Percentiles rank a stretch among this genome's conserved stretches.
Evolutionary conservation across 345 rosid genomes (phyloP).

Genomic region (Aegle marmelos): DNA sequence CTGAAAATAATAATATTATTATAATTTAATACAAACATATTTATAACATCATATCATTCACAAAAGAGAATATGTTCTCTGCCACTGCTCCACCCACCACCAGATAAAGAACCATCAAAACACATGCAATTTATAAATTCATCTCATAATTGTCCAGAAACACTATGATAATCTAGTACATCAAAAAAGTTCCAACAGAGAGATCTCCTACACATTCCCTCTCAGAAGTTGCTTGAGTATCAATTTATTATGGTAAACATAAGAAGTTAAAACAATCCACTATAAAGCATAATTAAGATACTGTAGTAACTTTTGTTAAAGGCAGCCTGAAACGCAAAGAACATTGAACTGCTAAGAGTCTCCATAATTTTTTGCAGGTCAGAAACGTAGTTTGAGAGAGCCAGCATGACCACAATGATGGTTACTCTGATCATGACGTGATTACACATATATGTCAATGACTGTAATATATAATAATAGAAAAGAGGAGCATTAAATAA

Average conservation of each 20-base stretch:
- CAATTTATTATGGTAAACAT: neutral
- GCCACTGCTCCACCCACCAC: neutral
- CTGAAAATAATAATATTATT: neutral
- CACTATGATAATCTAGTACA: neutral
- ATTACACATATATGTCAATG: neutral
- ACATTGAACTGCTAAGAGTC: neutral
- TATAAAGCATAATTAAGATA: neutral
- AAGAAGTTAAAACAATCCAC: neutral
- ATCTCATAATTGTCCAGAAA: neutral
- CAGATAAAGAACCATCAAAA: neutral
- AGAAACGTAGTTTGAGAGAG: neutral
- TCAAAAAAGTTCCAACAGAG: neutral
- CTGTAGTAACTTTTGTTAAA: neutral
- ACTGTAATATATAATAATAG: no score
- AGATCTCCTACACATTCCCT: neutral
- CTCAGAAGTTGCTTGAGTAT: neutral
- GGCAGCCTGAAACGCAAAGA: neutral
- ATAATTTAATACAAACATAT: neutral
- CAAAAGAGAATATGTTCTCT: neutral
- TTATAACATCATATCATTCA: slow-evolving; percentile 3
- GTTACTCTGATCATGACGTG: neutral
- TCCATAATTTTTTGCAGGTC: neutral
- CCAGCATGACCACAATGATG: neutral
- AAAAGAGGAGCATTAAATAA: neutral
- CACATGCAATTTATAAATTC: neutral